A percentile compares a stretch with the other conserved stretches of the same genome.
phyloP scores from a whole-genome alignment of 345 rosid genomes.

The Salix brachista region DNA sequence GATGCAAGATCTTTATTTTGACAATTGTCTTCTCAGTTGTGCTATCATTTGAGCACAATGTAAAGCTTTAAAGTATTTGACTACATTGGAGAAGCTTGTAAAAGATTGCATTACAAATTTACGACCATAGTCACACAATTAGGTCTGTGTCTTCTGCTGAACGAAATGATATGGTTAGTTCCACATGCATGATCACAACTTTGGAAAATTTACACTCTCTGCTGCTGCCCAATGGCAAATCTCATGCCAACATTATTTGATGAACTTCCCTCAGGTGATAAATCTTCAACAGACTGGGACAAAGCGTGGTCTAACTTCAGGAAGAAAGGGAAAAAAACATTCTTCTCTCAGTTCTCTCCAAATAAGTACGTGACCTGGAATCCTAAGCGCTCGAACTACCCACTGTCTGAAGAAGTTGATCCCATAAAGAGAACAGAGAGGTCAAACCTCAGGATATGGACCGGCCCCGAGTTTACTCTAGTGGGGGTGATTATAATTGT shows the following conservation, averaged over 20 bases:
- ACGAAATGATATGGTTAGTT: neutral
- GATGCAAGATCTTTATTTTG: neutral
- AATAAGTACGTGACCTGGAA: slow-evolving; percentile 92
- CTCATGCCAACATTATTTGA: slow-evolving; percentile 6
- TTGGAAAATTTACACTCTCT: neutral
- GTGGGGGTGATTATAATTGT: slow-evolving; percentile 61
- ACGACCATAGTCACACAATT: neutral
- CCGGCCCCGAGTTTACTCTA: slow-evolving; percentile 71
- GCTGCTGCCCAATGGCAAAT: neutral
- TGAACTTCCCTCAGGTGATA: slow-evolving; percentile 47
- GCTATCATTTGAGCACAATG: neutral
- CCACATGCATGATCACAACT: neutral
- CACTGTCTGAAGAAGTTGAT: slow-evolving; percentile 85
- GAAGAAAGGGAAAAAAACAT: slow-evolving; percentile 67
- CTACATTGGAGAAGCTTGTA: neutral
- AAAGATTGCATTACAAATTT: neutral
- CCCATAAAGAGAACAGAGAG: slow-evolving; percentile 88
- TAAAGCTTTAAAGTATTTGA: too few species aligned
- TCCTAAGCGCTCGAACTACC: slow-evolving; percentile 64
- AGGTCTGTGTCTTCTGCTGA: neutral
- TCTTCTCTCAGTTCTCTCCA: slow-evolving; percentile 58
- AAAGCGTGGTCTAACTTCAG: slow-evolving; percentile 82
- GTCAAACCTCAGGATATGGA: slow-evolving; percentile 82
- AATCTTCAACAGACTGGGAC: slow-evolving; percentile 80
- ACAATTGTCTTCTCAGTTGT: neutral